Percentiles rank a stretch among this genome's conserved stretches.
These are phyloP conservation scores for Aspergillus terreus DNA, from an alignment of 2,329 filamentous ascomycete genomes.

Conservation along the genomic window DNA sequence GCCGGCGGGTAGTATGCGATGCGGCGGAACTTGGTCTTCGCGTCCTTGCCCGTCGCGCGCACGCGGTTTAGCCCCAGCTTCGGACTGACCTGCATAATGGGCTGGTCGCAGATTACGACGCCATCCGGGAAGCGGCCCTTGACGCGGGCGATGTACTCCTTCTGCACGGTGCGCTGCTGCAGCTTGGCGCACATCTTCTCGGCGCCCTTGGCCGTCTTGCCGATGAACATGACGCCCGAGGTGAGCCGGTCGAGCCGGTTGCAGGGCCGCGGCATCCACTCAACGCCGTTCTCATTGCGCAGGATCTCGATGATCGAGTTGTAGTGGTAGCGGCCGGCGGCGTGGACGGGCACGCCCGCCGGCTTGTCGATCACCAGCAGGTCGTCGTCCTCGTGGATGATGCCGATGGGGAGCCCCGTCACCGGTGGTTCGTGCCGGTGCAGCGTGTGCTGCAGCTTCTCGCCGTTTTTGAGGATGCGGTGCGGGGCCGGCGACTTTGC, in stretches of 20 bases:
- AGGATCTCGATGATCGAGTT: constrained; percentile 95
- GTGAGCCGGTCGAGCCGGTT: constrained; percentile 93
- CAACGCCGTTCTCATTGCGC: constrained; percentile 64
- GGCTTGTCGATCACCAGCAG: constrained; percentile 98
- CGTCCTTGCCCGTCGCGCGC: constrained; percentile 86
- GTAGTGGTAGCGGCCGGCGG: constrained; percentile 91
- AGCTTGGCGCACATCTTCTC: constrained; percentile 75
- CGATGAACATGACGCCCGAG: constrained; percentile 97
- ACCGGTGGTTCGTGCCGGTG: constrained; percentile 96
- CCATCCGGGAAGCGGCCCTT: constrained; percentile 88
- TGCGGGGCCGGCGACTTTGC: constrained; percentile 65
- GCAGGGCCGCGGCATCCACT: constrained; percentile 67
- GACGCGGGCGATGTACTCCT: constrained; percentile 92
- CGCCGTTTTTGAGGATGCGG: constrained; percentile 78
- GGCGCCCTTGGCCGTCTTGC: constrained; percentile 76
- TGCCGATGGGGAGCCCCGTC: constrained; percentile 70
- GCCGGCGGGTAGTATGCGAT: constrained; percentile 78
- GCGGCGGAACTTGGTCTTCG: constrained; percentile 85
- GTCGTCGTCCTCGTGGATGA: constrained; percentile 87
- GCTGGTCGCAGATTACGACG: constrained; percentile 87
- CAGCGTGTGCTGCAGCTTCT: constrained; percentile 86
- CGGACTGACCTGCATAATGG: constrained; percentile 88
- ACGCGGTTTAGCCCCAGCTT: constrained; percentile 93
- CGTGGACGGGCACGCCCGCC: constrained; percentile 89
- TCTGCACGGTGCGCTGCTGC: constrained; percentile 74